Evolutionary conservation across 2,329 filamentous ascomycete species (phyloP).

Genomic region (Alternaria triticimaculans): DNA sequence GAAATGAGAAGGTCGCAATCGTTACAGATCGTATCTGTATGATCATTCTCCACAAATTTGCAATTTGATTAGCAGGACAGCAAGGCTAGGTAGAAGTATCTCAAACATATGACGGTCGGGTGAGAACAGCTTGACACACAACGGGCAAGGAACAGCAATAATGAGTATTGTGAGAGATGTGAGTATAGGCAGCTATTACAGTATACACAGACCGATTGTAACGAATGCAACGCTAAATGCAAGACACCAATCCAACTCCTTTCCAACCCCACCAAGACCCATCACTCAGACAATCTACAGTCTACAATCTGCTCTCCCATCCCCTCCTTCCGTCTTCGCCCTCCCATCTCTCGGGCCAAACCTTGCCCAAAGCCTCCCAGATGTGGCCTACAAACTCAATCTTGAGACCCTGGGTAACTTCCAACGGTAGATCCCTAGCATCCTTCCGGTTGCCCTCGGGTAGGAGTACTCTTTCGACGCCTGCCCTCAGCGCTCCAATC

Average conservation of each 20-base stretch:
- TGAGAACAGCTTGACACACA: background rate
- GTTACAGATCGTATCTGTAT: background rate
- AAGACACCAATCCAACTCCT: background rate
- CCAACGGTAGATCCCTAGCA: conserved; percentile 84
- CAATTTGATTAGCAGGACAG: background rate
- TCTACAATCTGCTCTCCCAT: conserved; percentile 78
- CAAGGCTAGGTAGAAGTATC: background rate
- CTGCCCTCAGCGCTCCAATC: conserved; percentile 89
- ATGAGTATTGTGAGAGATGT: background rate
- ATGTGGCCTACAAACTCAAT: conserved; percentile 94
- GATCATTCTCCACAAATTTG: accelerated
- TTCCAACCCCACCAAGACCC: background rate
- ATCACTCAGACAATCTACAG: background rate
- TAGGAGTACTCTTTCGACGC: conserved; percentile 91
- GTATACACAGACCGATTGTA: background rate
- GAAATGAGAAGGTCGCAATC: background rate
- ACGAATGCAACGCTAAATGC: conserved; percentile 7
- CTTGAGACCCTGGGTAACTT: conserved; percentile 84
- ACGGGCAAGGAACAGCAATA: background rate
- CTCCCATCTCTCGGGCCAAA: conserved; percentile 92
- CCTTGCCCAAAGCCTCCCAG: conserved; percentile 87
- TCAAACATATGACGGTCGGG: background rate
- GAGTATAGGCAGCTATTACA: background rate
- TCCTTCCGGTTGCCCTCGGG: conserved; percentile 92
- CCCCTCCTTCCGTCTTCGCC: conserved; percentile 64